Evolutionary conservation across 164 flowering plant species (phyloP).

Genomic region (Santalum album): DNA sequence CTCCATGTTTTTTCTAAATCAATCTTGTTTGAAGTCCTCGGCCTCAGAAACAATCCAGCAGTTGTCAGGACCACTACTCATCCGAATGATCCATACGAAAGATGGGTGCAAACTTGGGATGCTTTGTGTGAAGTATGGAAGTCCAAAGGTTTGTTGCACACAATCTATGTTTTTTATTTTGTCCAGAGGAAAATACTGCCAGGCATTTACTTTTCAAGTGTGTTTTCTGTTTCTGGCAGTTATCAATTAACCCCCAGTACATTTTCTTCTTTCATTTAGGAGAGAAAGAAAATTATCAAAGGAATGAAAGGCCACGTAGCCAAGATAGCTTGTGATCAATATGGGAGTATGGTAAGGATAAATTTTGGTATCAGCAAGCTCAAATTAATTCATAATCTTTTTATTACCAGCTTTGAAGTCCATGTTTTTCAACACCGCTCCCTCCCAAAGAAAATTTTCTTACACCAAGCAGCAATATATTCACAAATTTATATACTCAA

Average conservation of each 20-base stretch:
- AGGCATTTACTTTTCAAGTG: background rate
- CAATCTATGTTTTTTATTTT: background rate
- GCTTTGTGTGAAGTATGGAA: slow-evolving; percentile 82
- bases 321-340: slow-evolving; percentile 68
- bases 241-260: background rate
- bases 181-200: background rate
- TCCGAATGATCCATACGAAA: slow-evolving; percentile 78
- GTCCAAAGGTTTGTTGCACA: slow-evolving; percentile 61
- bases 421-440: no score
- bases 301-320: slow-evolving; percentile 73
- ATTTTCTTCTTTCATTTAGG: slow-evolving; percentile 30
- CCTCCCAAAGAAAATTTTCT: no score
- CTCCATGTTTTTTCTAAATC: slow-evolving; percentile 18
- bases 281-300: slow-evolving; percentile 83
- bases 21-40: slow-evolving; percentile 42
- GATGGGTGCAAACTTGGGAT: slow-evolving; percentile 80
- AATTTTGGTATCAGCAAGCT: background rate
- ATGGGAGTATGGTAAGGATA: slow-evolving; percentile 60
- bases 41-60: slow-evolving; percentile 74
- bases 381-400: background rate
- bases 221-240: background rate
- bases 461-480: no score
- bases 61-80: slow-evolving; percentile 68
- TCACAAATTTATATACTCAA: no score
- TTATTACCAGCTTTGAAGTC: no score